Evolutionary conservation across 257 asterid genomes (phyloP).

Genomic region (Craterostigma plantagineum): DNA sequence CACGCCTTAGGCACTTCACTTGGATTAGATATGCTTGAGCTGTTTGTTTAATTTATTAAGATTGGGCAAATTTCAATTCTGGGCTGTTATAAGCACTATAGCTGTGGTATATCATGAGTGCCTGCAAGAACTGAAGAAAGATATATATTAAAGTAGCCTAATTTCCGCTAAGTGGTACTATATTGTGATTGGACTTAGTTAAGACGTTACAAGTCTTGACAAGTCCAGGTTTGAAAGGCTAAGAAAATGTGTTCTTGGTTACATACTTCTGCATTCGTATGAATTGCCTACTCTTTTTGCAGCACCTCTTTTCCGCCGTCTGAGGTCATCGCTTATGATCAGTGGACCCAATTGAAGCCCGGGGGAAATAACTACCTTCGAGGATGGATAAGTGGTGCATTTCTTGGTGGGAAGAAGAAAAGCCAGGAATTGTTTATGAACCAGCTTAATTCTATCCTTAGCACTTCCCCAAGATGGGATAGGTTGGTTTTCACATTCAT

Average conservation of each 20-base stretch:
- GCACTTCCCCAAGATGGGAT: constrained; percentile 82
- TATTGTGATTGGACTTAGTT: no score
- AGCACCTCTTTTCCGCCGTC: constrained; percentile 61
- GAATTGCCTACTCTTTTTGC: constrained; percentile 18
- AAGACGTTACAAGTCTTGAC: neutral
- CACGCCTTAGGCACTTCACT: no score
- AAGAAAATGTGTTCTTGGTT: neutral
- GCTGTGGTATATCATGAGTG: no score
- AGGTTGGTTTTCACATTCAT: constrained; percentile 30
- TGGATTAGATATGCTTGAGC: neutral
- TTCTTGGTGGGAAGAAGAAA: constrained; percentile 59
- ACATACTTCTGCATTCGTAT: constrained; percentile 4
- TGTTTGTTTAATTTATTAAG: no score
- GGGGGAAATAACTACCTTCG: constrained; percentile 29
- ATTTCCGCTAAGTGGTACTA: no score
- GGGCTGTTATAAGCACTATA: no score
- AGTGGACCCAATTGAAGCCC: constrained; percentile 56
- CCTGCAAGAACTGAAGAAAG: no score
- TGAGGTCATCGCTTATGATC: constrained; percentile 64
- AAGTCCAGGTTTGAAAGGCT: neutral
- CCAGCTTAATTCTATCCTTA: constrained; percentile 43
- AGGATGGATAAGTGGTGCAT: constrained; percentile 74
- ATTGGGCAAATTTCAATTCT: no score
- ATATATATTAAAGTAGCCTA: no score
- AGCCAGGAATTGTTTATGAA: constrained; percentile 40